A percentile compares a stretch with the other conserved stretches of the same genome.
phyloP scores from a whole-genome alignment of 306 rosid species.

The Canavalia gladiata region DNA sequence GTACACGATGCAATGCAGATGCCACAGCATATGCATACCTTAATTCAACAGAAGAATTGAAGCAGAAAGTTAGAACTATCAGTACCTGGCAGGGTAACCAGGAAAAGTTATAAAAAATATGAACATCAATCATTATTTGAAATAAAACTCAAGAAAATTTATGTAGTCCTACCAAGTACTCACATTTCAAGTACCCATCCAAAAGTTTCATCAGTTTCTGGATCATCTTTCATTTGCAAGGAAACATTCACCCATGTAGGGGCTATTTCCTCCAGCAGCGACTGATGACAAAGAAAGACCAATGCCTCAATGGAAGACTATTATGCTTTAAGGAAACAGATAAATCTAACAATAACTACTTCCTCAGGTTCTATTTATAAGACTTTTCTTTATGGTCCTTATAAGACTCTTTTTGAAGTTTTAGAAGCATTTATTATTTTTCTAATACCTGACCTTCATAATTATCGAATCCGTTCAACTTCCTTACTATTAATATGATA shows the following conservation, averaged over 20 bases:
- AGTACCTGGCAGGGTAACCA: background rate
- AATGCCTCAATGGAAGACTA: conserved; percentile 37
- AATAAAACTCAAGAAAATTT: background rate
- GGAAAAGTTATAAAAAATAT: background rate
- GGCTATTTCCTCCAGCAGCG: conserved; percentile 78
- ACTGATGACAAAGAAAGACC: conserved; percentile 56
- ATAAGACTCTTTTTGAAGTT: too few species aligned
- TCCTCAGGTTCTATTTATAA: too few species aligned
- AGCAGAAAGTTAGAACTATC: conserved; percentile 17
- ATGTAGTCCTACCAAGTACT: conserved; percentile 42
- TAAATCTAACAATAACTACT: background rate
- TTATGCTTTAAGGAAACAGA: background rate
- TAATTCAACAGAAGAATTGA: conserved; percentile 32
- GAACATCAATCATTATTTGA: conserved; percentile 8
- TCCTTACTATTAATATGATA: too few species aligned
- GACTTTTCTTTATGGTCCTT: too few species aligned
- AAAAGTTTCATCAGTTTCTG: conserved; percentile 74
- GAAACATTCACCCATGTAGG: conserved; percentile 91
- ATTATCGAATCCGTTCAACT: too few species aligned
- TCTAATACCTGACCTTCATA: too few species aligned
- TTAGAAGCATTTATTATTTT: too few species aligned
- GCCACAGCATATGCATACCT: conserved; percentile 93
- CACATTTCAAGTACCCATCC: conserved; percentile 97
- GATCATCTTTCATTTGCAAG: conserved; percentile 80
- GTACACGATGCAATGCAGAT: conserved; percentile 79